phyloP scores from a whole-genome alignment of 176 grass and related monocot species.

The Carex kokanica region DNA sequence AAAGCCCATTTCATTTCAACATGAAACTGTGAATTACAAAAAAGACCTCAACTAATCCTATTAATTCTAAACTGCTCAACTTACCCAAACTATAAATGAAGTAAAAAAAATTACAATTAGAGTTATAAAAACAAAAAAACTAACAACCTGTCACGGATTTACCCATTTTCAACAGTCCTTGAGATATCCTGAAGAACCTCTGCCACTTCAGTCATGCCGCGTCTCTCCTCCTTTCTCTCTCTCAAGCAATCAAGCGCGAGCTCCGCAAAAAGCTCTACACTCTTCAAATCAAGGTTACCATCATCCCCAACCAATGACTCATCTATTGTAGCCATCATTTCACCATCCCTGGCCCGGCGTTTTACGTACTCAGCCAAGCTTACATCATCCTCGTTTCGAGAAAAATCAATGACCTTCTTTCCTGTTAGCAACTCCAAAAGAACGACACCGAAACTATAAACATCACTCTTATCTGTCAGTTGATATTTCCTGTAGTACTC shows the following conservation, averaged over 20 bases:
- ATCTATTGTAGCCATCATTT: constrained; percentile 20
- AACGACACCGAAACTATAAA: constrained; percentile 33
- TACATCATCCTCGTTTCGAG: constrained; percentile 25
- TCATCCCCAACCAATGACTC: constrained; percentile 4
- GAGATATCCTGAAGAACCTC: constrained; percentile 27
- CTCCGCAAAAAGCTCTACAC: constrained; percentile 18
- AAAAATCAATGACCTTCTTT: constrained; percentile 37
- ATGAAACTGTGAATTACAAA: too few relatives aligned
- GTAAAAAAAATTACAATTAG: neutral
- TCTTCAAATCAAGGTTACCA: constrained; percentile 3
- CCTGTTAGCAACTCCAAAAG: constrained; percentile 30
- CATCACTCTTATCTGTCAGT: constrained; percentile 33
- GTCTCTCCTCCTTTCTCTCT: constrained; percentile 35
- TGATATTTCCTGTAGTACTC: constrained; percentile 36
- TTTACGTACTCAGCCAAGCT: constrained; percentile 30
- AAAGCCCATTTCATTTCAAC: too few relatives aligned
- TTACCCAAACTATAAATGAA: too few relatives aligned
- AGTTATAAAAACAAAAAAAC: neutral
- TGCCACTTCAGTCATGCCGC: constrained; percentile 30
- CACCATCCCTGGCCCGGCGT: constrained; percentile 12
- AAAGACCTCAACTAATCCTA: too few relatives aligned
- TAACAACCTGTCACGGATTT: neutral
- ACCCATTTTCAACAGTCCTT: neutral
- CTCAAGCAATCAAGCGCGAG: constrained; percentile 32
- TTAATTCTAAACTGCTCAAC: too few relatives aligned